Evolutionary conservation across 305 asterid genomes (phyloP).

Genomic region (Ilex paraguariensis): DNA sequence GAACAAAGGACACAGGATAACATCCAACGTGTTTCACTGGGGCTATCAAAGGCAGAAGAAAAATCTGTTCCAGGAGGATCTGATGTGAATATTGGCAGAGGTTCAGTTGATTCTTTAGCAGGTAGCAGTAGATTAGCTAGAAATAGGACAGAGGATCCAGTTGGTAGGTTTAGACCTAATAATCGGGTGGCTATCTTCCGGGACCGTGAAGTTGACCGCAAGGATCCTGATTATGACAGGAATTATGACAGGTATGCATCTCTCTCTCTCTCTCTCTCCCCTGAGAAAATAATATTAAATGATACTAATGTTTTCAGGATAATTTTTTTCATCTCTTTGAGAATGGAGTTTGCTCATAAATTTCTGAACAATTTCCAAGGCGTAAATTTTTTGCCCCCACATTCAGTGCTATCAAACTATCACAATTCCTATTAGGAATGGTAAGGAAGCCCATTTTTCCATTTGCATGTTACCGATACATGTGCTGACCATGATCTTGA

Average conservation of each 20-base stretch:
- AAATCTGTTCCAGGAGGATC: slow-evolving; percentile 37
- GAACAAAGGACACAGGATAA: slow-evolving; percentile 57
- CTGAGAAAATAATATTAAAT: too few species aligned
- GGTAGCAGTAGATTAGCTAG: slow-evolving; percentile 73
- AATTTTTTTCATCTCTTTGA: too few species aligned
- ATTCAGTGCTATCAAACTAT: too few species aligned
- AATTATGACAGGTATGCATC: slow-evolving; percentile 72
- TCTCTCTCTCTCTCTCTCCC: neutral
- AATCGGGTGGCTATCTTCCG: slow-evolving; percentile 91
- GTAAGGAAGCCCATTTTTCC: too few species aligned
- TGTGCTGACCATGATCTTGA: too few species aligned
- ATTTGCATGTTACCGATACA: too few species aligned
- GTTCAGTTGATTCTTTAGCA: slow-evolving; percentile 59
- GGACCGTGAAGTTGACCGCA: slow-evolving; percentile 89
- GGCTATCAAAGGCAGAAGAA: slow-evolving; percentile 52
- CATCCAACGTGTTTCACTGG: slow-evolving; percentile 51
- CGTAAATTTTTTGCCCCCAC: too few species aligned
- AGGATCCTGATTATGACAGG: slow-evolving; percentile 97
- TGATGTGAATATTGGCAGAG: slow-evolving; percentile 48
- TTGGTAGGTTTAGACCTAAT: slow-evolving; percentile 53
- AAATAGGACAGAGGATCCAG: slow-evolving; percentile 75
- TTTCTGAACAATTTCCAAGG: too few species aligned
- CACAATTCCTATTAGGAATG: too few species aligned
- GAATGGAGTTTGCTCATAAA: too few species aligned
- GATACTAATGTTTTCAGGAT: too few species aligned